phyloP scores from a whole-genome alignment of 129 eudicot genomes.

The Pulicaria dysenterica region DNA sequence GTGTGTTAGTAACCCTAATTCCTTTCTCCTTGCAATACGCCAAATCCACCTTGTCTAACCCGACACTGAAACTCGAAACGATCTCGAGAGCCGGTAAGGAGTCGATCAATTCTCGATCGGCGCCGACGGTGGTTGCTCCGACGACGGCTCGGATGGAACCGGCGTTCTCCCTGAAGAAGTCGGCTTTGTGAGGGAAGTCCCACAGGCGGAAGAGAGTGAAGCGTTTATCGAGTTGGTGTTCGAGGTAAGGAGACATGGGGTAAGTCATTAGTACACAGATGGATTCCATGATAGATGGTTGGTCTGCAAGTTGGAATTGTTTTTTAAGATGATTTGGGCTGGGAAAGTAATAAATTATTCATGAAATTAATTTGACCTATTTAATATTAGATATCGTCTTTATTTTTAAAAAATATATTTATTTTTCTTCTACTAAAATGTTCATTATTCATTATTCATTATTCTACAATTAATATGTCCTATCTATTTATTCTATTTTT shows the following conservation, averaged over 20 bases:
- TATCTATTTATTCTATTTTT: no score
- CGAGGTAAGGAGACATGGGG: conserved; percentile 60
- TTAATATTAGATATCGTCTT: no score
- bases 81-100: conserved; percentile 59
- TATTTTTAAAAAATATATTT: no score
- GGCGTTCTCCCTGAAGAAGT: conserved; percentile 38
- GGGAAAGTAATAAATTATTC: no score
- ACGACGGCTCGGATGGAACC: conserved; percentile 55
- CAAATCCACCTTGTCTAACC: conserved; percentile 61
- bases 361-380: no score
- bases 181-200: conserved; percentile 35
- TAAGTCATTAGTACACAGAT: conserved; percentile 55
- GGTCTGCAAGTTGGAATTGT: no score
- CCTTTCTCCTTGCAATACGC: conserved; percentile 61
- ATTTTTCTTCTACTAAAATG: no score
- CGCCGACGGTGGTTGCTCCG: conserved; percentile 45
- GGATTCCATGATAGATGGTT: conserved; percentile 37
- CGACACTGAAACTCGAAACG: conserved; percentile 61
- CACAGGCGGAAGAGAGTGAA: conserved; percentile 61
- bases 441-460: no score
- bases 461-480: no score
- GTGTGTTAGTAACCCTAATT: conserved; percentile 61
- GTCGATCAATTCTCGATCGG: conserved; percentile 53
- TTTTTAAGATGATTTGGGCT: no score
- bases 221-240: conserved; percentile 52